phyloP scores from a whole-genome alignment of 2,329 filamentous ascomycete genomes.

The Stachybotrys chlorohalonatus region DNA sequence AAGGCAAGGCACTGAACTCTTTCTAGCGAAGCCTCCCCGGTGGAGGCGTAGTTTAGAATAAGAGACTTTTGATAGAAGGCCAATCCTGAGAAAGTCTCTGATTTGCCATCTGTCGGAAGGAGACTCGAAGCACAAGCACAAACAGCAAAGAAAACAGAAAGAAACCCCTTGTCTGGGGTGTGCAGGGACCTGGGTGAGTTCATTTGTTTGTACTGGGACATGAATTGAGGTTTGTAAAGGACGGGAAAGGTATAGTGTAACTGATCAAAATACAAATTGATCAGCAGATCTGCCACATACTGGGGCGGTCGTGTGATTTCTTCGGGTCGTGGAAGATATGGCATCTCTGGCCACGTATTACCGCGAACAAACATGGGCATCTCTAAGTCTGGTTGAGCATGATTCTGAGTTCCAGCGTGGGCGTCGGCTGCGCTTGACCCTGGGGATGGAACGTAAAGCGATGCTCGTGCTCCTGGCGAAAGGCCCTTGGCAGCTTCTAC shows the following conservation, averaged over 20 bases:
- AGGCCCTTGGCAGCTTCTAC: constrained; percentile 16
- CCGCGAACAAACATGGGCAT: constrained; percentile 17
- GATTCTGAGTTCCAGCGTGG: constrained; percentile 7
- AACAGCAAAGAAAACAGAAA: constrained; percentile 18
- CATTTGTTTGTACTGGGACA: constrained; percentile 11
- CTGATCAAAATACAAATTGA: constrained; percentile 17
- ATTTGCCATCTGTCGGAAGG: constrained; percentile 6
- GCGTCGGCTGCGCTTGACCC: not conserved
- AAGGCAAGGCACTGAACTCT: constrained; percentile 18
- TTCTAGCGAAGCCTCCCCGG: constrained; percentile 16
- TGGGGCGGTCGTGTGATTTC: constrained; percentile 14
- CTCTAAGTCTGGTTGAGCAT: not conserved
- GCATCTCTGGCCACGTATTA: constrained; percentile 14
- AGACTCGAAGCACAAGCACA: constrained; percentile 18
- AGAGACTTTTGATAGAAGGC: constrained; percentile 9
- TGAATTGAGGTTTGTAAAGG: constrained; percentile 15
- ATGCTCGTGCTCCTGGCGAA: constrained; percentile 2
- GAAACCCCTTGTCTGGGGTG: constrained; percentile 8
- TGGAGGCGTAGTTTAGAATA: constrained; percentile 6
- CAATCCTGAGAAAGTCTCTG: constrained; percentile 14
- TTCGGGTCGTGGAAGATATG: constrained; percentile 14
- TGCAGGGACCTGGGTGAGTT: constrained; percentile 1
- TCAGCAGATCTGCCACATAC: constrained; percentile 16
- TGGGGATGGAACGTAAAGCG: constrained; percentile 3
- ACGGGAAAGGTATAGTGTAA: constrained; percentile 19